Base-by-base conservation (phyloP, 2,329 filamentous ascomycete genomes). In the Venturia pyrina region DNA sequence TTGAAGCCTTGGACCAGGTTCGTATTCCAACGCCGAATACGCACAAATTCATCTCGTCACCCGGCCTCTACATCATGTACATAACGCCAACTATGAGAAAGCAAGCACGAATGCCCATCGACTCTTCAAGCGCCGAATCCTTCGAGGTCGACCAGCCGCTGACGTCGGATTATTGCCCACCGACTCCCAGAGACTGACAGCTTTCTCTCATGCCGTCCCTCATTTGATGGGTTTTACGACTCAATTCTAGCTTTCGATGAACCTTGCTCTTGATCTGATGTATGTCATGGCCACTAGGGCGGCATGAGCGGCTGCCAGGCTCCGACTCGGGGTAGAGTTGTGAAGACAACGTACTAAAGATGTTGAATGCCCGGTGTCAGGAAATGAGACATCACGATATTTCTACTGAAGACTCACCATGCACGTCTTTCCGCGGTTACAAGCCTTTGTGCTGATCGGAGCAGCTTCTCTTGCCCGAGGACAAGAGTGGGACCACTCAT, bases 401-500 rank as follows among this genome's bases (percentile, higher is more conserved):
- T 15, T 7, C 11, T 37, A 15, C 15, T 19, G 17, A 15, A 17
- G 2, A 32, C 13, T 28, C 15, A 59, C 21, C 3, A 59, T 59
- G 53, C 53, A 59, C 17, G 3, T 10, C 15, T 59, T 59, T 37
- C 37, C 53, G 32, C 28, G 28, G 53, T 1, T 59, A 59, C 53
- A 59, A 37, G 53, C 28, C 53, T 15, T 34, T 19, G 7, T 37
- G 28, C 24, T 59, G 28, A 40, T 59, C 5, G 53, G 53, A 40
- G 53, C 28, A 37, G 44, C 24, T 32, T 37, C 44, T 21, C n/a
- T 53, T 10, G 62, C 46, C 2, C 21, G 37, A 8, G 63, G 63
- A 15, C 67, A 68, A 46, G 60, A 66, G 15, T 68, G 67, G 67
- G 66, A 68, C 56, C 60, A 62, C 48, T 67, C 67, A 13, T 60